phyloP scores from a whole-genome alignment of 768 basidiomycete species.

The Imleria badia region DNA sequence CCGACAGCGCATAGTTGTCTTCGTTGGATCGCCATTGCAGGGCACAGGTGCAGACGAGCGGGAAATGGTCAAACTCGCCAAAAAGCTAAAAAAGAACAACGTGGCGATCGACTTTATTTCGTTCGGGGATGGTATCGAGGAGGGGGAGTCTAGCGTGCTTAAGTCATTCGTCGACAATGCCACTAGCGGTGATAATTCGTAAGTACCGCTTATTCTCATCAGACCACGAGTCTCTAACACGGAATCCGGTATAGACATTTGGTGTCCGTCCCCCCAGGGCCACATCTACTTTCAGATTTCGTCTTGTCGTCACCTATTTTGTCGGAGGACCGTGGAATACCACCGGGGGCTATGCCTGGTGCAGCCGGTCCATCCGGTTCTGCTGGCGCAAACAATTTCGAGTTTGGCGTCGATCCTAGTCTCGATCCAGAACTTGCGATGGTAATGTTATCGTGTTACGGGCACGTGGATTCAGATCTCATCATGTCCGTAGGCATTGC shows the following conservation, averaged over 20 bases:
- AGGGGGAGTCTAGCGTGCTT: constrained; percentile 65
- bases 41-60: constrained; percentile 72
- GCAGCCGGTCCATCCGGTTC: constrained; percentile 49
- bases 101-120: constrained; percentile 90
- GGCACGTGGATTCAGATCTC: neutral
- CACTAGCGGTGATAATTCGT: constrained; percentile 85
- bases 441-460: constrained; percentile 46
- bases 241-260: constrained; percentile 59
- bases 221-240: neutral
- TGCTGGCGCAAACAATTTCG: constrained; percentile 58
- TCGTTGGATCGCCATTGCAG: constrained; percentile 86
- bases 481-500: constrained; percentile 64
- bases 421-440: constrained; percentile 96
- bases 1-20: constrained; percentile 92
- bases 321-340: constrained; percentile 75
- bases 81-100: constrained; percentile 99
- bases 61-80: constrained; percentile 83
- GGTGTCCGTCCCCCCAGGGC: constrained; percentile 72
- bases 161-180: constrained; percentile 81
- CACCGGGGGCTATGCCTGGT: constrained; percentile 55
- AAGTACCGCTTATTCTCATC: constrained; percentile 29
- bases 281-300: constrained; percentile 79
- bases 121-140: constrained; percentile 88
- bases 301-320: constrained; percentile 82
- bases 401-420: constrained; percentile 92